A percentile compares a stretch with the other conserved stretches of the same genome.
These are phyloP conservation scores for Apiotrichum montevideense DNA, from an alignment of 1,284 basidiomycete genomes.

Conservation along the genomic window DNA sequence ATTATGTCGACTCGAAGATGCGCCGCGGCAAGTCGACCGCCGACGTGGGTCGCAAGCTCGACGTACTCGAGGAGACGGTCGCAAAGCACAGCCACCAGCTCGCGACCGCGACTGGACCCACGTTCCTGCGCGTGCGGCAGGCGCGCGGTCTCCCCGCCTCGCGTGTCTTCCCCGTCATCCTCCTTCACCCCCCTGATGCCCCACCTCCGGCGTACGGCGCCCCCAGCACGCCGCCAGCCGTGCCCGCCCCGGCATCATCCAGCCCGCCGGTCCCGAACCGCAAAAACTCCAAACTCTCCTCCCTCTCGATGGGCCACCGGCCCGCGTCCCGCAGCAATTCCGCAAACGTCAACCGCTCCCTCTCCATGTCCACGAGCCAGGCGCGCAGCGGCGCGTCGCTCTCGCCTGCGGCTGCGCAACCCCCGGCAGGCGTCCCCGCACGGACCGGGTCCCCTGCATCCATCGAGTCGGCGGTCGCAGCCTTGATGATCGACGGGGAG, in stretches of 20 bases:
- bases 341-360: too few relatives aligned
- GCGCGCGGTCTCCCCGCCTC: not conserved
- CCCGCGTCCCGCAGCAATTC: too few relatives aligned
- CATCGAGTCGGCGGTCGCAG: not conserved
- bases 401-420: not conserved
- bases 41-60: conserved; percentile 1
- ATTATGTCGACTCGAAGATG: conserved; percentile 1
- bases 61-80: not conserved
- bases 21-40: not conserved
- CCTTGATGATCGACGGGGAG: conserved; percentile 13
- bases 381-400: not conserved
- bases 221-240: not conserved
- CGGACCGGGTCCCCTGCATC: too few relatives aligned
- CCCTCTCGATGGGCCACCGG: too few relatives aligned
- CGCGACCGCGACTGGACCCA: not conserved
- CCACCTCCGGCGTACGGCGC: not conserved
- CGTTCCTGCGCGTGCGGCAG: not conserved
- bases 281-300: not conserved
- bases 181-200: not conserved
- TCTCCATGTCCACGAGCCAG: too few relatives aligned
- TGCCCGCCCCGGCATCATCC: too few relatives aligned
- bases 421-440: too few relatives aligned
- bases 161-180: not conserved
- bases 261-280: too few relatives aligned
- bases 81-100: not conserved